Conservation (phyloP, 768 basidiomycete genomes). For the Trametes punicea region DNA sequence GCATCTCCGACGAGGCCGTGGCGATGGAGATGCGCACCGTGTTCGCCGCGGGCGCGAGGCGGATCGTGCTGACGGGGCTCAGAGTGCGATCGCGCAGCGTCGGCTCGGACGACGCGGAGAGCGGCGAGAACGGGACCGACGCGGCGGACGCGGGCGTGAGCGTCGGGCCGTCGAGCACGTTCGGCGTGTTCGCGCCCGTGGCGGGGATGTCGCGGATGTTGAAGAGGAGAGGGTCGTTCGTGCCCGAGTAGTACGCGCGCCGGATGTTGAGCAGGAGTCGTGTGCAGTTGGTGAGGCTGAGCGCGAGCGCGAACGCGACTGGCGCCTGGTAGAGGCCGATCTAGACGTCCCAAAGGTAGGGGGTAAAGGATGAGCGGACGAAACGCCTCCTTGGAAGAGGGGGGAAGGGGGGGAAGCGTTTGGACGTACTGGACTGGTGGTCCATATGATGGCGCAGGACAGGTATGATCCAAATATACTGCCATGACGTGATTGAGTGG, state of each 20-base stretch:
- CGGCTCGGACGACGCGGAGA: not conserved
- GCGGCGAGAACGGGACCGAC: not conserved
- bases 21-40: slow-evolving; percentile 1
- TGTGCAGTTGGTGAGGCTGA: slow-evolving; percentile 31
- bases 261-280: slow-evolving; percentile 33
- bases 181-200: slow-evolving; percentile 14
- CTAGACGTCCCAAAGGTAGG: too few species aligned
- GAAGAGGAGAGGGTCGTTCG: slow-evolving; percentile 11
- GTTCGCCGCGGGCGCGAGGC: not conserved
- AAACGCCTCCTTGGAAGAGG: too few species aligned
- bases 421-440: slow-evolving; percentile 25
- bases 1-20: not conserved
- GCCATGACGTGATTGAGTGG: not conserved
- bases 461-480: slow-evolving; percentile 31
- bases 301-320: slow-evolving; percentile 29
- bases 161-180: slow-evolving; percentile 6
- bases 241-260: slow-evolving; percentile 28
- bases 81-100: not conserved
- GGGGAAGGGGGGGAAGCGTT: too few species aligned
- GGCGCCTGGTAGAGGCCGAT: slow-evolving; percentile 28
- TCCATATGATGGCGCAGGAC: slow-evolving; percentile 30
- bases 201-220: slow-evolving; percentile 13
- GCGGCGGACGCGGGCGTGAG: not conserved
- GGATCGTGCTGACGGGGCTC: slow-evolving; percentile 1
- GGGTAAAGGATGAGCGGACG: too few species aligned